These are phyloP conservation scores for Coniella lustricola DNA, from an alignment of 2,329 filamentous ascomycete species.

Conservation along the genomic window DNA sequence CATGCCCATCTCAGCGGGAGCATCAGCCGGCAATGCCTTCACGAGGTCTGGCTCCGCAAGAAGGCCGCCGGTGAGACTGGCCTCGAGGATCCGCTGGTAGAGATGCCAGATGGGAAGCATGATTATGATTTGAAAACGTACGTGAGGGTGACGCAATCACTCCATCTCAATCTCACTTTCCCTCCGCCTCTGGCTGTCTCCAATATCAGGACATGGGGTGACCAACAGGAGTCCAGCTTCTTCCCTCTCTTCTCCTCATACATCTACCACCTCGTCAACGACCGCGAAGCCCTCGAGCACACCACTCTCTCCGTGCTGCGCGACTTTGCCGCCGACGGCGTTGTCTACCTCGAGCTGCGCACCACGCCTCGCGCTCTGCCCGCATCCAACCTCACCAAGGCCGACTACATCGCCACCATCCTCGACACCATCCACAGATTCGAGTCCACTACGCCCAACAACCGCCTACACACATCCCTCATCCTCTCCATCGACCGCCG, in stretches of 20 bases:
- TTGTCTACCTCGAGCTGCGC: conserved; percentile 71
- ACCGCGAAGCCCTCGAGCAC: conserved; percentile 49
- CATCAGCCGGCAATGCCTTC: conserved; percentile 64
- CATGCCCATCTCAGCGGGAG: conserved; percentile 77
- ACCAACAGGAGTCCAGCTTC: conserved; percentile 50
- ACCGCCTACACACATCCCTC: conserved; percentile 50
- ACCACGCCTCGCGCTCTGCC: conserved; percentile 66
- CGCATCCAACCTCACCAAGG: conserved; percentile 42
- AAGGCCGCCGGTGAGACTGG: conserved; percentile 43
- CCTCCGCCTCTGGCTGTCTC: too few species aligned
- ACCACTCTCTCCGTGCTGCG: conserved; percentile 59
- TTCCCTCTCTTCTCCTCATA: conserved; percentile 73
- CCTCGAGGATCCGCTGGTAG: conserved; percentile 60
- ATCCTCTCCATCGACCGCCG: conserved; percentile 71
- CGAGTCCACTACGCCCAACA: conserved; percentile 25
- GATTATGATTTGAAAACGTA: conserved; percentile 65
- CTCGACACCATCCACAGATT: conserved; percentile 54
- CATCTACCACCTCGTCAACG: conserved; percentile 69
- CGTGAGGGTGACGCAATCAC: too few species aligned
- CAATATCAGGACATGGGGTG: neutral
- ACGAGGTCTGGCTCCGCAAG: conserved; percentile 64
- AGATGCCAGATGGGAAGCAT: conserved; percentile 64
- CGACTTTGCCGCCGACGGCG: conserved; percentile 63
- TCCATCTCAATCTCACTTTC: too few species aligned
- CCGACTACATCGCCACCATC: conserved; percentile 59